Percentiles rank a stretch among this genome's conserved stretches.
Evolutionary conservation across 306 rosid species (phyloP).

Genomic region (Spatholobus suberectus): DNA sequence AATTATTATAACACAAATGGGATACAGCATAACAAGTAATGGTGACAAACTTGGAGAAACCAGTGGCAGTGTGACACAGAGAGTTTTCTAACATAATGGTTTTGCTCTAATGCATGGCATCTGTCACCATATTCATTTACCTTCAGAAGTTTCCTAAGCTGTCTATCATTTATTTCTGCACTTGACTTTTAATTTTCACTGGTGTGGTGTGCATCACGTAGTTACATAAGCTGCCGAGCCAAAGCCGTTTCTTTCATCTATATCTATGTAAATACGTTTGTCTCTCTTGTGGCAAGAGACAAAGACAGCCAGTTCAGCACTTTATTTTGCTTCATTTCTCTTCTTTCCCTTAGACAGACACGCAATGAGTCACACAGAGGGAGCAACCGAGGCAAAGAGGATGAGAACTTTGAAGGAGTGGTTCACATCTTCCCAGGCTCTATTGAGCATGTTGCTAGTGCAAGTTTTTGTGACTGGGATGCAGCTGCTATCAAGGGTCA

Average conservation of each 20-base stretch:
- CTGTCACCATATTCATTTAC: slow-evolving; percentile 23
- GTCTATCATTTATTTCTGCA: slow-evolving; percentile 18
- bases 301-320: not conserved
- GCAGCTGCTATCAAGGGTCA: slow-evolving; percentile 62
- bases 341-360: not conserved
- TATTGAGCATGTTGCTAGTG: slow-evolving; percentile 62
- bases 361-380: not conserved
- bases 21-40: not conserved
- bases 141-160: not conserved
- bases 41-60: slow-evolving; percentile 3
- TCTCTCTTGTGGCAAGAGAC: not conserved
- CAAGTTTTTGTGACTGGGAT: slow-evolving; percentile 59
- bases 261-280: not conserved
- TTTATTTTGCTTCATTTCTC: not conserved
- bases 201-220: not conserved
- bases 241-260: not conserved
- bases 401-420: slow-evolving; percentile 22
- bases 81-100: not conserved
- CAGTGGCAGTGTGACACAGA: slow-evolving; percentile 8
- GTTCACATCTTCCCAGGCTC: slow-evolving; percentile 46
- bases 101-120: slow-evolving; percentile 27
- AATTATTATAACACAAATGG: not conserved
- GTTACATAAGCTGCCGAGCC: not conserved
- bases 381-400: not conserved
- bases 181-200: not conserved